Evolutionary conservation across 1,284 basidiomycete genomes (phyloP), one percentile per base, ranked within the genome.

Genomic region (Coniophora puteana): DNA sequence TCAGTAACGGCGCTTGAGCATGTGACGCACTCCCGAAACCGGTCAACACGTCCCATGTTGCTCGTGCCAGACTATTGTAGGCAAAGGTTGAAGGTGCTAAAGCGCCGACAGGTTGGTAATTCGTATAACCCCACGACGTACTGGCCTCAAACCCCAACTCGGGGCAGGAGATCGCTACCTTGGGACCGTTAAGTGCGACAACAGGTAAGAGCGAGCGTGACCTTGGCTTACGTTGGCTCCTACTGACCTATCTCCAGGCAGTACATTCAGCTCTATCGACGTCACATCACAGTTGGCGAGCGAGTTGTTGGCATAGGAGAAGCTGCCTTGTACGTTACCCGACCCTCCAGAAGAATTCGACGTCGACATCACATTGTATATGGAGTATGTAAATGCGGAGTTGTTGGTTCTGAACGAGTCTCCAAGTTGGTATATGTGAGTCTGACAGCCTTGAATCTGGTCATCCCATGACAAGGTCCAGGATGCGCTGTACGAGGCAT

Each of bases 311-410:
- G 31, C 10, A 33, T 33, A 33, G 11, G 17, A 17, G 16, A 33
- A 33, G 31, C 16, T 17, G 31, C 31, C 31, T 17, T 33, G 31
- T 11, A 8, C 8, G 31, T 17, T 8, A 8, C 11, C 16, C 8
- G 10, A 11, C n/a, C n/a, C n/a, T n/a, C n/a, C n/a, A n/a, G n/a
- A n/a, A n/a, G n/a, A n/a, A 11, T 10, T 10, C 10, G 8, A 12
- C 8, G 10, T 17, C 11, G 16, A 33, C 10, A 33, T 17, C 10
- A 17, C 31, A 17, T 33, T 17, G 31, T 11, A 33, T 8, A 33
- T 33, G 31, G 31, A 11, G 31, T 33, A 33, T 8, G 31, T 11
- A 16, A 33, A 33, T 33, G 31, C 31, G 16, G 31, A 33, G 16
- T 8, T 33, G 16, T 33, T 33, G 10, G 31, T 33, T 8, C 31